phyloP scores from a whole-genome alignment of 2,329 filamentous ascomycete species.

The Colletotrichum endophyticum region DNA sequence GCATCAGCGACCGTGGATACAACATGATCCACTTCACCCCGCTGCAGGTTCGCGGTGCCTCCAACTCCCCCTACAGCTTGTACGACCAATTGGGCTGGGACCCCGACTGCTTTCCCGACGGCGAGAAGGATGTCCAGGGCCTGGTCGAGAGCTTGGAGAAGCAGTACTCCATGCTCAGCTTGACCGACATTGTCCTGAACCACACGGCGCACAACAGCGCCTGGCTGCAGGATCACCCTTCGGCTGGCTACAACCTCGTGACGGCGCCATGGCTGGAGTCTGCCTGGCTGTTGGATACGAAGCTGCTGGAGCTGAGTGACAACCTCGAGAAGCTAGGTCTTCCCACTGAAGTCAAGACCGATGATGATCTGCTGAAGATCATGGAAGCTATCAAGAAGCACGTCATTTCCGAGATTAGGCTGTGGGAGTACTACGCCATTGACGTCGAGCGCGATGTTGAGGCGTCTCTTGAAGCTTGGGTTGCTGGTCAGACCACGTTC shows the following conservation, averaged over 20 bases:
- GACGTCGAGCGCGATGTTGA: constrained; percentile 77
- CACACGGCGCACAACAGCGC: constrained; percentile 95
- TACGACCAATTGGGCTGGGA: constrained; percentile 93
- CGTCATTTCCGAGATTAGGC: constrained; percentile 75
- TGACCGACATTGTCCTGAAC: constrained; percentile 98
- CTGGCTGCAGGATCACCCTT: constrained; percentile 93
- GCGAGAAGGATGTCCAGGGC: constrained; percentile 79
- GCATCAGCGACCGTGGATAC: constrained; percentile 90
- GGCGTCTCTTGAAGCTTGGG: constrained; percentile 75
- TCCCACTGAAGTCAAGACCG: constrained; percentile 73
- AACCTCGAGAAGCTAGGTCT: constrained; percentile 74
- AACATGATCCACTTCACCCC: constrained; percentile 99
- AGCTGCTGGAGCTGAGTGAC: constrained; percentile 76
- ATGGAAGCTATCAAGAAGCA: constrained; percentile 86
- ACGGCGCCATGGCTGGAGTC: constrained; percentile 82
- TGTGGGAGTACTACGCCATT: constrained; percentile 94
- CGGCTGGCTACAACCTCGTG: constrained; percentile 91
- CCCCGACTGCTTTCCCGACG: constrained; percentile 78
- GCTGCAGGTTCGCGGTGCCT: constrained; percentile 83
- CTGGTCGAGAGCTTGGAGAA: constrained; percentile 84
- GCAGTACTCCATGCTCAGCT: constrained; percentile 81
- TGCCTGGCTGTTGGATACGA: constrained; percentile 65
- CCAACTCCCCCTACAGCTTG: constrained; percentile 97
- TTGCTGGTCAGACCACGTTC: constrained; percentile 59
- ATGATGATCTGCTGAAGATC: constrained; percentile 77